Percentiles rank a stretch among this genome's conserved stretches.
phyloP scores from a whole-genome alignment of 2,329 filamentous ascomycete genomes.

The Aureobasidium sp. region DNA sequence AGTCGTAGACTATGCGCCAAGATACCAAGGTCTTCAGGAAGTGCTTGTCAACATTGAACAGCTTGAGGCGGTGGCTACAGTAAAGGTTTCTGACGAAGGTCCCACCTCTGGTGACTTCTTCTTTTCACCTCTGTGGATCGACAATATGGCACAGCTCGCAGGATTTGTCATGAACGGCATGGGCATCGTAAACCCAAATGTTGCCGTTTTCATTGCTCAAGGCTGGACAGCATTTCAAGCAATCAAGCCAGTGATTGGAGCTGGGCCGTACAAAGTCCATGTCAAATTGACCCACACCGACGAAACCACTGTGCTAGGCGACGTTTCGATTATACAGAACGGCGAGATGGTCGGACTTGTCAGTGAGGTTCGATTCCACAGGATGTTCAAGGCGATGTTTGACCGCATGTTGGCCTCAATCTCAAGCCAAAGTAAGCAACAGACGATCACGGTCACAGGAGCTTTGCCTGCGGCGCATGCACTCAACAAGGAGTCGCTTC shows the following conservation, averaged over 20 bases:
- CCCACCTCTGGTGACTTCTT: constrained; percentile 31
- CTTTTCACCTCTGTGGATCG: constrained; percentile 27
- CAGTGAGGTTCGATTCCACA: constrained; percentile 30
- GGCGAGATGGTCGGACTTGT: constrained; percentile 21
- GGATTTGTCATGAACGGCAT: constrained; percentile 28
- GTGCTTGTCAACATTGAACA: constrained; percentile 29
- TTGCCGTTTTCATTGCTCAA: too few species aligned
- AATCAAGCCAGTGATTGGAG: too few species aligned
- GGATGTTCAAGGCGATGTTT: constrained; percentile 33
- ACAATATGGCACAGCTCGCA: constrained; percentile 23
- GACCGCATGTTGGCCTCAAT: constrained; percentile 39
- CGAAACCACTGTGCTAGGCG: constrained; percentile 20
- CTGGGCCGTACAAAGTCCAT: too few species aligned
- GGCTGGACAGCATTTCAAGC: too few species aligned
- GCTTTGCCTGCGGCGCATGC: too few species aligned
- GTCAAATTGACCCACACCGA: too few species aligned
- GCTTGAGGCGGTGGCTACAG: constrained; percentile 28
- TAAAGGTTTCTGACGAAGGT: constrained; percentile 22
- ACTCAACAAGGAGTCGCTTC: too few species aligned
- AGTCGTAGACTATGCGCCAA: constrained; percentile 25
- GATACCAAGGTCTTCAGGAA: constrained; percentile 29
- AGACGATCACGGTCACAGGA: too few species aligned
- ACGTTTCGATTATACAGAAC: constrained; percentile 23
- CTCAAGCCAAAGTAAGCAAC: too few species aligned
- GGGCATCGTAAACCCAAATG: constrained; percentile 24